Evolutionary conservation across 129 eudicot genomes (phyloP), one percentile per base, ranked within the genome.

Genomic region (Solidago caesia): DNA sequence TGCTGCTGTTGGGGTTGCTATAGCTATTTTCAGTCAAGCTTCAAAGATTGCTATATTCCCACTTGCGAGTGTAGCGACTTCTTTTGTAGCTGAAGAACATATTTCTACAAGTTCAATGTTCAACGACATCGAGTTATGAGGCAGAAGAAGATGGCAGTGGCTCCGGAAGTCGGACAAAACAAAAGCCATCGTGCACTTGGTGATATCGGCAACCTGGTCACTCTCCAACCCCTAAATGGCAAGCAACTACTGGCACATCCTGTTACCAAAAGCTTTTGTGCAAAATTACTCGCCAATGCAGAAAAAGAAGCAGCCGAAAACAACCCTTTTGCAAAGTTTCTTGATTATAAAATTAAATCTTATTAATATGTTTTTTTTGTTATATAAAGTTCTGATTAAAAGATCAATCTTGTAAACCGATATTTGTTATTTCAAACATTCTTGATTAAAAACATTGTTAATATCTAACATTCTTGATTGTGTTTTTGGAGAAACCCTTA

Each of bases 131-230:
- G 84, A 16, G 92, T 78, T 12, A 82, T 68, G 8, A 88, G 88
- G 82, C 90, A 77, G 79, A 93, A 86, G 77, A 86, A 84, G 77
- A 86, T 84, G 83, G 95, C 73, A 39, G 73, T 27, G 60, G 71
- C 7, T 68, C 75, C 69, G 9, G 77, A 44, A 0, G 92, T 60
- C 9, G 85, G 72, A 73, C 96, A 80, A 49, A 81, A 76, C 55
- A 86, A 83, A 65, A 86, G 85, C 73, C 88, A 96, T 12, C 86
- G 91, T 6, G 96, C 96, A 39, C 80, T 92, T 6, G 91, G 87
- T 16, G 96, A 90, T 47, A 93, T 93, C 12, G 96, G 98, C 2
- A 93, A 93, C 79, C 46, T 90, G 1, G 98, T 85, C n/a, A 80
- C 86, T 13, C 73, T 80, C 79, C 85, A 84, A 49, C 91, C 77